Evolutionary conservation across 331 rosid species (phyloP).

Genomic region (Acacia pycnantha): DNA sequence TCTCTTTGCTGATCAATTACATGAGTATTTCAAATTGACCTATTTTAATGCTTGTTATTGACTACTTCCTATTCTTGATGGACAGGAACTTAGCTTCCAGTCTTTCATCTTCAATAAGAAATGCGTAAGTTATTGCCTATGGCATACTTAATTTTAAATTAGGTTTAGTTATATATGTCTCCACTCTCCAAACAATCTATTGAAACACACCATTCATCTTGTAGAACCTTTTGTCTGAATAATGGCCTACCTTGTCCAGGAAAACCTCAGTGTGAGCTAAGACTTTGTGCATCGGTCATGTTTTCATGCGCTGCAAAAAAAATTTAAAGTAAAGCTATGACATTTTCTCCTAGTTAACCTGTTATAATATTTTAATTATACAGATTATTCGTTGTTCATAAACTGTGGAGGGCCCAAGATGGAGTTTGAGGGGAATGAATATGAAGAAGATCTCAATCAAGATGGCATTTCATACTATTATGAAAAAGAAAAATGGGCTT

Average conservation of each 20-base stretch:
- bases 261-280: constrained; percentile 48
- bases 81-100: constrained; percentile 70
- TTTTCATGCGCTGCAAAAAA: constrained; percentile 14
- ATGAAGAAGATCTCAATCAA: not conserved
- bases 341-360: not conserved
- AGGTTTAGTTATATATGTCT: not conserved
- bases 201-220: constrained; percentile 25
- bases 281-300: not conserved
- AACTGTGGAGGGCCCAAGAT: not conserved
- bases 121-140: constrained; percentile 36
- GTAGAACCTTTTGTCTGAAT: constrained; percentile 54
- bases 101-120: constrained; percentile 34
- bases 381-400: not conserved
- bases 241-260: constrained; percentile 57
- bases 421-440: not conserved
- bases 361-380: not conserved
- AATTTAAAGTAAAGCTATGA: not conserved
- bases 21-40: not conserved
- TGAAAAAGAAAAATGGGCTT: not conserved
- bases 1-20: not conserved
- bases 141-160: not conserved
- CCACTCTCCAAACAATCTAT: constrained; percentile 11
- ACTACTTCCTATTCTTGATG: not conserved
- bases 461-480: not conserved
- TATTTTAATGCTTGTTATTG: not conserved